Evolutionary conservation across 2,329 filamentous ascomycete genomes (phyloP).

Genomic region (Lasiodiplodia citricola): DNA sequence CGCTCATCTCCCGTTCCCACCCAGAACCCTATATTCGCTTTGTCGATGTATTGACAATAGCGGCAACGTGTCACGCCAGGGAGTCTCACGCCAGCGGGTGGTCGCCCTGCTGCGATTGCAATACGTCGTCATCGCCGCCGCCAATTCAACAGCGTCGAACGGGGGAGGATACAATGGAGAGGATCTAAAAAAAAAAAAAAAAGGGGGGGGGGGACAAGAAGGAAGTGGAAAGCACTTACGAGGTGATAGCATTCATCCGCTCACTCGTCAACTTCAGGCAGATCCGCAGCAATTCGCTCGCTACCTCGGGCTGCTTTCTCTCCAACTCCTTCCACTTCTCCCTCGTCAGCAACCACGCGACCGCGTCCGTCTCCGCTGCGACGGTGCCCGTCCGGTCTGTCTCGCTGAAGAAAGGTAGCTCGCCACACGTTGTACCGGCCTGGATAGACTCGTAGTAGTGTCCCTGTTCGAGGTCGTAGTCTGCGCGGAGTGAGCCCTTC

Average conservation of each 20-base stretch:
- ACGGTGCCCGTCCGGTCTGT: conserved; percentile 88
- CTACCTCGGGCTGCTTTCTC: conserved; percentile 74
- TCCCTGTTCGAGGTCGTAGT: conserved; percentile 91
- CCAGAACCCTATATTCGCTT: not conserved
- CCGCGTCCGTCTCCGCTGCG: conserved; percentile 77
- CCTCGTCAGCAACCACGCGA: conserved; percentile 79
- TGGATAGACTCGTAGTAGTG: conserved; percentile 89
- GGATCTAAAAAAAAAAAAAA: not conserved
- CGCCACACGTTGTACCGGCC: conserved; percentile 91
- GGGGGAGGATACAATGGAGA: not conserved
- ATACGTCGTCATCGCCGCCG: not conserved
- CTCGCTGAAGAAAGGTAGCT: conserved; percentile 94
- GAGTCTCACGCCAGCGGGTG: not conserved
- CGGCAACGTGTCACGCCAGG: not conserved
- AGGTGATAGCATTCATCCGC: conserved; percentile 77
- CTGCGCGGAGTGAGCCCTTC: conserved; percentile 83
- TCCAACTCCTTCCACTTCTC: conserved; percentile 77
- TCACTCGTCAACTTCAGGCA: conserved; percentile 94
- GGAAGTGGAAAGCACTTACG: conserved; percentile 47
- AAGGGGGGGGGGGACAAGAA: not conserved
- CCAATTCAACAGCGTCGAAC: not conserved
- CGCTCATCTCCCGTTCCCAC: not conserved
- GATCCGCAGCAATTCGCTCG: conserved; percentile 81
- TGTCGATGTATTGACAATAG: not conserved
- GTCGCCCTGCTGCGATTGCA: not conserved